Evolutionary conservation across 805 yeast genomes (phyloP).

Genomic region (Komagataella ulmi): DNA sequence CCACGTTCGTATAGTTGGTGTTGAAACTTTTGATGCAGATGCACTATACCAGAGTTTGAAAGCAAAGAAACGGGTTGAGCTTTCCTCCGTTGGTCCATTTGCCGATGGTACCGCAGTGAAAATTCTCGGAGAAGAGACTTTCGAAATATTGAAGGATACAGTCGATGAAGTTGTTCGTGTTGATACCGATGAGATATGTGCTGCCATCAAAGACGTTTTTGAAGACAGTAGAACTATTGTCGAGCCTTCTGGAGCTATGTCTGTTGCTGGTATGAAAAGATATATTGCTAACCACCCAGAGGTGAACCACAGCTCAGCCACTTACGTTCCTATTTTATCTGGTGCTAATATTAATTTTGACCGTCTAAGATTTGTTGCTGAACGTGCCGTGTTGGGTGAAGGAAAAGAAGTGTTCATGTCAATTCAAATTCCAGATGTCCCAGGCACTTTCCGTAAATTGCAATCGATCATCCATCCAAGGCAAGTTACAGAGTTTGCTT

Average conservation of each 20-base stretch:
- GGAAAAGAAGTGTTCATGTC: conserved; percentile 91
- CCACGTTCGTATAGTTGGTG: conserved; percentile 92
- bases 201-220: conserved; percentile 93
- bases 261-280: conserved; percentile 89
- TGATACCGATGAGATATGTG: conserved; percentile 84
- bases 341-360: conserved; percentile 99
- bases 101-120: conserved; percentile 99
- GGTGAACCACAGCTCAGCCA: conserved; percentile 51
- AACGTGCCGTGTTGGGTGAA: conserved; percentile 96
- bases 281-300: conserved; percentile 61
- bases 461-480: conserved; percentile 77
- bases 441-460: conserved; percentile 77
- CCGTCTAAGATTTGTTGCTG: conserved; percentile 88
- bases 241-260: conserved; percentile 95
- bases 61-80: conserved; percentile 35
- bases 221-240: conserved; percentile 90
- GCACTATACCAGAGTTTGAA: conserved; percentile 70
- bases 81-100: conserved; percentile 80
- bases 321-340: conserved; percentile 75
- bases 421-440: conserved; percentile 82
- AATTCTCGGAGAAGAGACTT: conserved; percentile 81
- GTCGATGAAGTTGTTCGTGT: conserved; percentile 88
- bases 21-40: conserved; percentile 92
- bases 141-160: conserved; percentile 58
- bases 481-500: conserved; percentile 87